phyloP scores from a whole-genome alignment of 306 rosid genomes.

The Bauhinia variegata region DNA sequence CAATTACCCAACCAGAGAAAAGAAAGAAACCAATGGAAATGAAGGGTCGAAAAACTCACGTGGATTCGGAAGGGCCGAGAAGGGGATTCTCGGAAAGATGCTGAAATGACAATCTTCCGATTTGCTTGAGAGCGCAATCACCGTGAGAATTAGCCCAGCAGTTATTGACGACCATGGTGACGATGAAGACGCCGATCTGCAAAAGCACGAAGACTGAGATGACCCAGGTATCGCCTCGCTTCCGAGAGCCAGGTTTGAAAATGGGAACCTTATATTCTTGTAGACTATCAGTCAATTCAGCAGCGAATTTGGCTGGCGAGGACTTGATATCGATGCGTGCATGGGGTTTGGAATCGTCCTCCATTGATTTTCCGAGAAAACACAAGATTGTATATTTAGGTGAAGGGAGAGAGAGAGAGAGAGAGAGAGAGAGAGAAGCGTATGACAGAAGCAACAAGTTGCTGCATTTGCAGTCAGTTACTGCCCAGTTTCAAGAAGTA shows the following conservation, averaged over 20 bases:
- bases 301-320: constrained; percentile 20
- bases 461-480: not conserved
- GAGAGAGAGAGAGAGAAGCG: constrained; percentile 15
- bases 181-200: constrained; percentile 66
- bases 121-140: constrained; percentile 59
- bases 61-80: constrained; percentile 90
- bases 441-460: not conserved
- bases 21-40: not conserved
- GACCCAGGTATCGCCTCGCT: constrained; percentile 77
- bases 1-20: not conserved
- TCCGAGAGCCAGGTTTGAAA: constrained; percentile 43
- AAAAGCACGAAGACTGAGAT: constrained; percentile 78
- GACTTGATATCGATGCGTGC: constrained; percentile 58
- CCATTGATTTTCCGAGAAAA: constrained; percentile 39
- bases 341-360: constrained; percentile 39
- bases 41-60: constrained; percentile 47
- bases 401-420: constrained; percentile 14
- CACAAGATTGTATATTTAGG: constrained; percentile 16
- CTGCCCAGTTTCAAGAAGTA: constrained; percentile 30
- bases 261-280: constrained; percentile 45
- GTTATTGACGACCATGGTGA: constrained; percentile 77
- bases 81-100: constrained; percentile 82
- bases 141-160: constrained; percentile 77
- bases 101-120: constrained; percentile 87
- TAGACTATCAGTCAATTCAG: constrained; percentile 26